These are phyloP conservation scores for Leersia perrieri DNA, from an alignment of 176 grass and related monocot species.

Conservation along the genomic window DNA sequence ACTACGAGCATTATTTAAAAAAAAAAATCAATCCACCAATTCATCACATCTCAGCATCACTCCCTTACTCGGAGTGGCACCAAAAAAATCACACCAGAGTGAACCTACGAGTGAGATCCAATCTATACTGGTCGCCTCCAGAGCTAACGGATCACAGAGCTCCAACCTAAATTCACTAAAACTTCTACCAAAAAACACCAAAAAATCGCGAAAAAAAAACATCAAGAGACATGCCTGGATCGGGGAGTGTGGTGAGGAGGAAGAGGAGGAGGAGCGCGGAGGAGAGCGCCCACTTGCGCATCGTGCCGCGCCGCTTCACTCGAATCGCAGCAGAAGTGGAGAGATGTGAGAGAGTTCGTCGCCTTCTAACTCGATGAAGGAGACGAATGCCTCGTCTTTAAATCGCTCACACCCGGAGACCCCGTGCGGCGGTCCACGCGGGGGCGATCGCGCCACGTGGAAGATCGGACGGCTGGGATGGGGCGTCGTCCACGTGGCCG, in stretches of 20 bases:
- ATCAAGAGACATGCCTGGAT: slow-evolving; percentile 49
- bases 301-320: slow-evolving; percentile 38
- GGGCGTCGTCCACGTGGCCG: neutral
- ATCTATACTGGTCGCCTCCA: neutral
- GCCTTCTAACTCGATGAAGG: neutral
- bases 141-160: neutral
- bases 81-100: neutral
- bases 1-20: neutral
- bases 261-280: slow-evolving; percentile 76
- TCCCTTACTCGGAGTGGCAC: neutral
- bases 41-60: neutral
- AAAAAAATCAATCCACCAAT: neutral
- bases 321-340: slow-evolving; percentile 2
- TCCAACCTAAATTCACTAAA: neutral
- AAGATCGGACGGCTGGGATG: slow-evolving; percentile 34
- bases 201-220: neutral
- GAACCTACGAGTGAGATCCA: accelerated
- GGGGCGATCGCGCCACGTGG: slow-evolving; percentile 51
- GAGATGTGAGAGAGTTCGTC: slow-evolving; percentile 16
- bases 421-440: slow-evolving; percentile 18
- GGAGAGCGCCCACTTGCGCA: slow-evolving; percentile 83
- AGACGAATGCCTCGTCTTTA: neutral
- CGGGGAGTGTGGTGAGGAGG: slow-evolving; percentile 73
- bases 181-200: neutral
- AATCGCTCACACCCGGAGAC: neutral